Evolutionary conservation across 2,329 filamentous ascomycete species (phyloP), one percentile per base, ranked within the genome.

Genomic region (Venturiaceae sp.): DNA sequence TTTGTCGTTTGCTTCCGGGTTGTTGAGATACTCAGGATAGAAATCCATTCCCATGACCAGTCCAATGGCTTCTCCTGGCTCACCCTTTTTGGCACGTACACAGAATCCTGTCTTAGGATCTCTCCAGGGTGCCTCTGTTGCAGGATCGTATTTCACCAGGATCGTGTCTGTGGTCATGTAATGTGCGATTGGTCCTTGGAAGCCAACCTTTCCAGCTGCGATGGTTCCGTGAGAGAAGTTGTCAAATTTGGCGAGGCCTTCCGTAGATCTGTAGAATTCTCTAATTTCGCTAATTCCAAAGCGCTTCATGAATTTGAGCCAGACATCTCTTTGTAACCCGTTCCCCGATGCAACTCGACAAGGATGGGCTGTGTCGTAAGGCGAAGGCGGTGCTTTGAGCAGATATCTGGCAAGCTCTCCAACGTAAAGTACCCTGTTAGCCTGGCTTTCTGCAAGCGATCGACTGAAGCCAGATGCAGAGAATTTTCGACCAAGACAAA

Each of bases 361-460:
- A 3, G 69, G 65, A 62, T 80, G 77, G 21, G 70, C 65, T 13
- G 66, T 66, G 61, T 80, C 77, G 28, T 76, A 76, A 0, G 73
- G 73, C 0, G 73, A 73, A 0, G 75, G 70, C 0, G 75, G 72
- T 0, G 73, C 70, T 21, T 73, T 69, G 9, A 80, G 67, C 1
- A 80, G 69, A 60, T 80, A 80, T 6, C 77, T 70, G 59, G 75
- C 78, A 5, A 78, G 65, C 63, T 80, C 77, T 32, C 77, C 77
- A 19, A 80, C 77, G 59, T 74, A 78, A 3, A 77, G 61, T 21
- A 77, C 73, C 1, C 74, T 67, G 1, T 73, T 77, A 3, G 75
- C 74, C 23, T 66, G 60, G 16, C 70, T 74, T 11, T 75, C 74
- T 28, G 71, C 69, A 0, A 75, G 72, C 21, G 77, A 75, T 61